Evolutionary conservation across 169 alveolate genomes (phyloP), one percentile per base, ranked within the genome.

Genomic region (Cryptosporidium xiaoi): DNA sequence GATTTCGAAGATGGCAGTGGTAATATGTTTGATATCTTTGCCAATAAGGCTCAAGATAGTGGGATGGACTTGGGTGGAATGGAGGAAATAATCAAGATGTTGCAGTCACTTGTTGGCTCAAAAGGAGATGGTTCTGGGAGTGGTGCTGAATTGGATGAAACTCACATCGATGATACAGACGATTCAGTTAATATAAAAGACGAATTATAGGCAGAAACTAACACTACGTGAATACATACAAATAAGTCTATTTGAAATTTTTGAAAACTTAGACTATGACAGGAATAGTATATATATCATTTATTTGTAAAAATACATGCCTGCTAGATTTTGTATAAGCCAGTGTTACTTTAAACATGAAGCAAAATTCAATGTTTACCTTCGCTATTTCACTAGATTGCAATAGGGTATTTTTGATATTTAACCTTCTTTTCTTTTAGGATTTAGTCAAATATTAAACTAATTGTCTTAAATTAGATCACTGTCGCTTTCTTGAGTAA

Each of bases 11-110:
- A 77, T 29, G 64, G 51, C 13, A 40, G 65, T 16, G 68, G 83
- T 12, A 69, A 66, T 13, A 69, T 69, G 83, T 69, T 69, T 69
- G 83, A 69, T 33, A 66, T 69, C 44, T 69, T 69, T 33, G 83
- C 83, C 18, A 24, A 53, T 69, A 69, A 34, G 55, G 87, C 87
- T 8, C 77, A 77, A 24, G 82, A 36, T 4, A 24, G 27, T 0
- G 83, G 83, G 3, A 66, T 64, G n/a, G 83, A 69, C 20, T 64
- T 69, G 4, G 83, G 66, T 29, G 83, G 83, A 16, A 77, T 77
- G 87, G 87, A 77, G 24, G 69, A 56, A 33, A 36, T 77, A n/a
- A 51, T 77, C 13, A 56, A 77, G 18, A 77, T 77, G 87, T n/a
- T 77, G 50, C 71, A 56, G 50, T 77, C 87, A 58, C 29, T 77